Percentiles rank a stretch among this genome's conserved stretches.
These are phyloP conservation scores for Neurospora tetrasperma DNA, from an alignment of 495 filamentous ascomycete species.

Conservation along the genomic window DNA sequence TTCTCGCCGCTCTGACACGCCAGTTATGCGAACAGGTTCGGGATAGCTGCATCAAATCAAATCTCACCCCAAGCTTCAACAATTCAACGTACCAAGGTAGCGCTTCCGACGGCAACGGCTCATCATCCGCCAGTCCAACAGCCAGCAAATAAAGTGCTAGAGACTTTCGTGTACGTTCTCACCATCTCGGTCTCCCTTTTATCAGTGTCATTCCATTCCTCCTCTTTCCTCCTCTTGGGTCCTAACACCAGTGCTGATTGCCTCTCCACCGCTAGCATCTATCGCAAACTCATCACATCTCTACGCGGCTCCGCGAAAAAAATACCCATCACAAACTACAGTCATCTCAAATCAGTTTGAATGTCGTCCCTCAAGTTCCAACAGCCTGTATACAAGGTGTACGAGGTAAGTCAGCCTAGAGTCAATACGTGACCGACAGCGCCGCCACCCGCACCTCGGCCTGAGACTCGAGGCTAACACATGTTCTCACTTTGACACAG, in stretches of 20 bases:
- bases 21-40: constrained; percentile 39
- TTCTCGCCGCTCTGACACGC: constrained; percentile 21
- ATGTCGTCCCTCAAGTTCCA: constrained; percentile 42
- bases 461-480: constrained; percentile 1
- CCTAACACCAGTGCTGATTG: neutral
- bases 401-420: constrained; percentile 31
- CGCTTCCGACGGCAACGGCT: constrained; percentile 15
- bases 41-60: constrained; percentile 40
- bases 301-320: neutral
- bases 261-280: neutral
- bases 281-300: neutral
- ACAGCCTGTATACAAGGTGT: constrained; percentile 40
- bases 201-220: neutral
- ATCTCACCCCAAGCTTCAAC: constrained; percentile 12
- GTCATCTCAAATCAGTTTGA: constrained; percentile 28
- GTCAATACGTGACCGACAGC: neutral
- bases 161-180: neutral
- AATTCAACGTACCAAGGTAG: neutral
- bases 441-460: neutral
- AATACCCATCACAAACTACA: neutral
- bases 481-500: constrained; percentile 14
- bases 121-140: neutral
- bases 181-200: neutral
- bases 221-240: neutral
- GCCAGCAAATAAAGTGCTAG: neutral